Evolutionary conservation across 352 stramenopile species (phyloP), one percentile per base, ranked within the genome.

Genomic region (Phytophthora agathidicida): DNA sequence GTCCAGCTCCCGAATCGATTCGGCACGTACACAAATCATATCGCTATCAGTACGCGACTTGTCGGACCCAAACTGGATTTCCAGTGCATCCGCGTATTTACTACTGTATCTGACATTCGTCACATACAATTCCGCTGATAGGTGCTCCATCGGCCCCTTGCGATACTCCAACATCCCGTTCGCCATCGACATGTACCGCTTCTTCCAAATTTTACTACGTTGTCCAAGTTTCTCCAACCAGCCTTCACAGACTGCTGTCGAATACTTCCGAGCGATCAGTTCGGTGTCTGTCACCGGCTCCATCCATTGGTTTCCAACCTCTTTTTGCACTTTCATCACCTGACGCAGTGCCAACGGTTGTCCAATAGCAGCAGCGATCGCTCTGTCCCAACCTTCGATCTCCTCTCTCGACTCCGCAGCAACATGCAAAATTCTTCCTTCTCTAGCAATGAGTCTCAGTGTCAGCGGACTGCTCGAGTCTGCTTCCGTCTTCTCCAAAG

Each of bases 101-200:
- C 43, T 65, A 48, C 69, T 77, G 22, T 86, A 75, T 14, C 46
- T 62, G 8, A 89, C 79, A 38, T 84, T 72, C 1, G 83, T 55
- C 9, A 92, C 69, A 27, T 73, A 58, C 10, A 85, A 62, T 17
- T 83, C 71, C 6, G 72, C 73, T 1, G 74, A 80, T 3, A 78
- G 41, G n/a, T 72, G 56, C n/a, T 83, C 71, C 22, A 72, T 69
- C 0, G 82, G 78, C 1, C 60, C 58, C 23, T 91, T 76, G 7
- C 80, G 80, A 41, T 92, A 86, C 60, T 86, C 70, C 13, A 94
- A 55, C 63, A 78, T 81, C 0, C 72, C 60, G 20, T 83, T 78
- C 11, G 71, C 64, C 5, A 92, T 59, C 19, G 77, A 68, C 54
- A 92, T 87, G 47, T 87, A 92, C 2, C 79, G 70, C 33, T 73